Evolutionary conservation across 352 stramenopile genomes (phyloP), one percentile per base, ranked within the genome.

Genomic region (Pythium phragmiticola): DNA sequence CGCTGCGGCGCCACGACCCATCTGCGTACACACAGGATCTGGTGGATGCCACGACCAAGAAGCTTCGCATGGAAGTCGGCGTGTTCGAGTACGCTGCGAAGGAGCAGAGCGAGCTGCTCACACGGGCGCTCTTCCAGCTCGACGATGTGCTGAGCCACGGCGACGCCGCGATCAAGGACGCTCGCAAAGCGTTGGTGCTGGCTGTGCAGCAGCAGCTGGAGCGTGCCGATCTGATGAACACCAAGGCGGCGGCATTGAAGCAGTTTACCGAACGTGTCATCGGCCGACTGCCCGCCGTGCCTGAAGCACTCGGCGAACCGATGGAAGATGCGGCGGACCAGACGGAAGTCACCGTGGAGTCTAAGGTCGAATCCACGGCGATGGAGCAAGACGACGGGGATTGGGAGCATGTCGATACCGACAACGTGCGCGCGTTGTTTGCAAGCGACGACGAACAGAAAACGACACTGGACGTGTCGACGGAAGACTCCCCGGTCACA

Each of bases 141-240:
- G 81, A 90, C 69, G 68, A 80, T 26, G 76, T 90, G n/a, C 41
- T 88, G 50, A 90, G 81, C 68, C 66, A 79, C 58, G 81, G 81
- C 30, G 72, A 88, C 62, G 48, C 34, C 11, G 65, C 76, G 13
- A 70, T 90, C 65, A 84, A 85, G 66, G 65, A 57, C 13, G 49
- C 71, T 14, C 77, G 81, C 21, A 90, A 90, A 71, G 68, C 75
- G 13, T 43, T 84, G 11, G 81, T 90, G 13, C 45, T 84, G 30
- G 48, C 56, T 23, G 76, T 85, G 36, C 81, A 90, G 68, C 37
- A 75, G 46, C 68, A 82, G 12, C 66, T 90, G 14, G 46, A 60
- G 8, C 53, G 62, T 13, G 81, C 81, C 4, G 81, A 87, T 61
- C 66, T 52, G 7, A 65, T 78, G 33, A 89, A 86, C 63, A 42